Conservation (phyloP, 176 grass and related monocot genomes). For the Saccharum officinarum region DNA sequence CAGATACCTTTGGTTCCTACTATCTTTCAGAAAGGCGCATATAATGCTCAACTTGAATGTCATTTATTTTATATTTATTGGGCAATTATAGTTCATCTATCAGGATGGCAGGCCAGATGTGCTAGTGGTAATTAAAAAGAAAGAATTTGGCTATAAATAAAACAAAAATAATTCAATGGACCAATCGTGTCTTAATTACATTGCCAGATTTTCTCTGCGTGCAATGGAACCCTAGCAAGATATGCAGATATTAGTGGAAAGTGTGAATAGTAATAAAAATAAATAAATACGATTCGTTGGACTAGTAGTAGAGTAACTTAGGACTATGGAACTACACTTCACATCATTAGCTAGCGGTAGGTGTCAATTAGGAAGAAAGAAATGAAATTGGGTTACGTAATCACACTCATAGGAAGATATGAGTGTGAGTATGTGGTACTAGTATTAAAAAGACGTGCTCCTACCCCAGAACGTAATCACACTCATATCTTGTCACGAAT, state of each 20-base stretch:
- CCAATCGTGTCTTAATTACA: neutral
- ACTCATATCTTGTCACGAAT: slow-evolving; percentile 29
- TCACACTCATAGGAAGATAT: too few relatives aligned
- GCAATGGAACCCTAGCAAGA: neutral
- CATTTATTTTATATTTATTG: neutral
- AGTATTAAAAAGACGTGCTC: slow-evolving; percentile 1
- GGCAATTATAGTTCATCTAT: neutral
- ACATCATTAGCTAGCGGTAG: neutral
- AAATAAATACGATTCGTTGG: neutral
- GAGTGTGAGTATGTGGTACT: neutral
- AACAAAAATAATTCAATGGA: neutral
- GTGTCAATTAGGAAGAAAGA: neutral
- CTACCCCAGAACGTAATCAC: slow-evolving; percentile 30
- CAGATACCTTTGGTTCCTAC: too few relatives aligned
- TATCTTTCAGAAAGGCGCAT: too few relatives aligned
- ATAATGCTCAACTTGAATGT: neutral
- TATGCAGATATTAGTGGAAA: neutral
- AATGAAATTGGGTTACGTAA: neutral
- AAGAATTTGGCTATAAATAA: neutral
- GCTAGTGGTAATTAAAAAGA: neutral
- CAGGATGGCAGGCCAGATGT: neutral
- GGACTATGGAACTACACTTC: neutral
- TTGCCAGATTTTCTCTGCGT: neutral
- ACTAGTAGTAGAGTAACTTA: neutral
- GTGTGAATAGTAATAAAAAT: neutral